Base-by-base conservation (phyloP, 2,329 filamentous ascomycete species). In the Fusarium mundagurra region DNA sequence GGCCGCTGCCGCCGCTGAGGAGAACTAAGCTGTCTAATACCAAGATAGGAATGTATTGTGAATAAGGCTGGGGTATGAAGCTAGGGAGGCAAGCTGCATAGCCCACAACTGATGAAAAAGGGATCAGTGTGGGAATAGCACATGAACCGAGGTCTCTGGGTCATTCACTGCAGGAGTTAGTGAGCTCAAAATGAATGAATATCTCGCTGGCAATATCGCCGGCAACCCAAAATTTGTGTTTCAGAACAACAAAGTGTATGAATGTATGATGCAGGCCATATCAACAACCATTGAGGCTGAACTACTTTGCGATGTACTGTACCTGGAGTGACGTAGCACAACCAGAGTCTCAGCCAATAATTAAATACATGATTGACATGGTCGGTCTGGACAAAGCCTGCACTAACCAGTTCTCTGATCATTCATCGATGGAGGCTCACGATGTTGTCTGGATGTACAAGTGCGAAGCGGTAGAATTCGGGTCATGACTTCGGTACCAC, bases 1-100 rank as follows among this genome's bases (percentile, higher is more conserved):
- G 88, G 92, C 92, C 76, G 88, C 87, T 62, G 76, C 87, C 65
- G 81, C 87, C 61, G 58, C 87, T 62, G 81, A 81, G 76, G 80
- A 81, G 73, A 80, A 81, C 65, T 83, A 80, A 80, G 51, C 50
- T 72, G 61, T 47, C 61, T 50, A 48, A 67, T 54, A 61, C 69
- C 55, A 74, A 68, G 60, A 67, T 69, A 66, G 64, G 67, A 75
- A 71, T 60, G 61, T 50, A 71, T 65, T 64, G 66, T 66, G 69
- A 75, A 68, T 50, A 72, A 64, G 58, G 67, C 61, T 65, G 61
- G 63, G 68, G 60, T 51, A 76, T 69, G 68, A 67, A 71, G 67
- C 76, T 64, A 68, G 66, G 69, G 71, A 69, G 71, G 63, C 61
- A 72, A 63, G 69, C 65, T 73, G 72, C 64, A 70, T 70, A 71